Evolutionary conservation across 2,329 filamentous ascomycete species (phyloP).

Genomic region (Ascochyta rabiei): DNA sequence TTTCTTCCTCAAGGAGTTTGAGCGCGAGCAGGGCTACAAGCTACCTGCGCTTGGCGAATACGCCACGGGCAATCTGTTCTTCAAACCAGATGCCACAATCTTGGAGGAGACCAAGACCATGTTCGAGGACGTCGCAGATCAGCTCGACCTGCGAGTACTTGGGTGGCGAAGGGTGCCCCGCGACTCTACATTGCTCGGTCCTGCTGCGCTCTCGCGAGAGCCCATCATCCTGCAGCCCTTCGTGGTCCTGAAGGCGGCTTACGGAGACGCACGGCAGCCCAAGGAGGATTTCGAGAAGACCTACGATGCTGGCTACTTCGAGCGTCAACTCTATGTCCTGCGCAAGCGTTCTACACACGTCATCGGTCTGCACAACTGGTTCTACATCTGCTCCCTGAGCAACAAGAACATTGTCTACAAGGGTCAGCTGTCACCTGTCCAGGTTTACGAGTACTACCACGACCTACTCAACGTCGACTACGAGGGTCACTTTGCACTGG

Average conservation of each 20-base stretch:
- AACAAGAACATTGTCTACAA: constrained; percentile 99
- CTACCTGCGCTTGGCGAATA: constrained; percentile 91
- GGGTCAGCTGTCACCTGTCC: constrained; percentile 89
- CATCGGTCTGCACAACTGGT: constrained; percentile 97
- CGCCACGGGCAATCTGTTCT: constrained; percentile 96
- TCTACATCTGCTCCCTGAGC: constrained; percentile 94
- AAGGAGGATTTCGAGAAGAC: constrained; percentile 76
- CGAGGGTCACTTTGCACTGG: constrained; percentile 93
- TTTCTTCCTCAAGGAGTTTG: constrained; percentile 99
- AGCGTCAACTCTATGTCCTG: constrained; percentile 91
- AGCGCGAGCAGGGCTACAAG: constrained; percentile 84
- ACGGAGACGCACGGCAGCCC: constrained; percentile 80
- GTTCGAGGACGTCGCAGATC: constrained; percentile 92
- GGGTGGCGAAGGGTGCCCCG: constrained; percentile 96
- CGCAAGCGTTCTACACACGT: constrained; percentile 94
- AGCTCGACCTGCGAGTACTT: constrained; percentile 84
- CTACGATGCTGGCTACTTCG: constrained; percentile 86
- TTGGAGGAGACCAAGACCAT: constrained; percentile 87
- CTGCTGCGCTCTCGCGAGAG: constrained; percentile 90
- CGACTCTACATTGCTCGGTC: constrained; percentile 90
- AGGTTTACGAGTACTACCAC: constrained; percentile 98
- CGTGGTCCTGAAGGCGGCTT: constrained; percentile 83
- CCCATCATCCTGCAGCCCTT: constrained; percentile 95
- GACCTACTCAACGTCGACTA: constrained; percentile 97
- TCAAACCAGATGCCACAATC: constrained; percentile 93